A percentile compares a stretch with the other conserved stretches of the same genome.
Evolutionary conservation across 176 grass and related monocot genomes (phyloP).

Genomic region (Microstegium vimineum): DNA sequence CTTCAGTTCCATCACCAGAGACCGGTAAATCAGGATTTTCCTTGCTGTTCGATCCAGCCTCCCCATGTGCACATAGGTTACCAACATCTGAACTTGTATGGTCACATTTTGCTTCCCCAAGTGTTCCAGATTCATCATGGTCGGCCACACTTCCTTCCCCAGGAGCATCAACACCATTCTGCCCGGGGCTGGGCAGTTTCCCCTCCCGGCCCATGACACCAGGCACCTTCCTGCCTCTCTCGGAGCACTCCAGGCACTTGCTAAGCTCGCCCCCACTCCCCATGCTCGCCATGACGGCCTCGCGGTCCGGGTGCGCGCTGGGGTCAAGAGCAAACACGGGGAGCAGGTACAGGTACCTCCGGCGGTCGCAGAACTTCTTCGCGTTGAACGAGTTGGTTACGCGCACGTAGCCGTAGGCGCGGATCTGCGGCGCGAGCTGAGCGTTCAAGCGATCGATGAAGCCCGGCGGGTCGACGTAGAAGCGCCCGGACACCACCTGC

Average conservation of each 20-base stretch:
- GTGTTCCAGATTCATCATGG: slow-evolving; percentile 18
- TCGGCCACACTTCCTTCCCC: neutral
- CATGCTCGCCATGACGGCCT: slow-evolving; percentile 74
- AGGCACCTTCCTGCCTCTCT: slow-evolving; percentile 84
- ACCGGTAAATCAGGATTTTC: neutral
- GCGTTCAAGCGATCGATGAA: slow-evolving; percentile 68
- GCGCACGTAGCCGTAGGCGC: slow-evolving; percentile 68
- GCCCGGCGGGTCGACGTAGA: slow-evolving; percentile 74
- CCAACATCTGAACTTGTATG: neutral
- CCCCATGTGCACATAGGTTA: neutral
- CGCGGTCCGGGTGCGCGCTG: slow-evolving; percentile 67
- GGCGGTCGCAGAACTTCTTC: slow-evolving; percentile 91
- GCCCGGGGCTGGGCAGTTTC: slow-evolving; percentile 15
- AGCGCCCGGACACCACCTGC: slow-evolving; percentile 91
- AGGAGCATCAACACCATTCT: slow-evolving; percentile 15
- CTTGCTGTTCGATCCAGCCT: slow-evolving; percentile 15
- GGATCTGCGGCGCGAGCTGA: slow-evolving; percentile 73
- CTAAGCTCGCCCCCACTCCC: slow-evolving; percentile 71
- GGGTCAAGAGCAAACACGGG: slow-evolving; percentile 80
- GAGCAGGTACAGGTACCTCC: slow-evolving; percentile 83
- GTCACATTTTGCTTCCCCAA: slow-evolving; percentile 14
- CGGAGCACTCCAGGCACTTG: slow-evolving; percentile 82
- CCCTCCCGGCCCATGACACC: slow-evolving; percentile 55
- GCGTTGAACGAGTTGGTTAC: slow-evolving; percentile 82
- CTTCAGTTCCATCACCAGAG: neutral